Evolutionary conservation across 73 alveolate genomes (phyloP).

Genomic region (Symbiodinium natans): DNA sequence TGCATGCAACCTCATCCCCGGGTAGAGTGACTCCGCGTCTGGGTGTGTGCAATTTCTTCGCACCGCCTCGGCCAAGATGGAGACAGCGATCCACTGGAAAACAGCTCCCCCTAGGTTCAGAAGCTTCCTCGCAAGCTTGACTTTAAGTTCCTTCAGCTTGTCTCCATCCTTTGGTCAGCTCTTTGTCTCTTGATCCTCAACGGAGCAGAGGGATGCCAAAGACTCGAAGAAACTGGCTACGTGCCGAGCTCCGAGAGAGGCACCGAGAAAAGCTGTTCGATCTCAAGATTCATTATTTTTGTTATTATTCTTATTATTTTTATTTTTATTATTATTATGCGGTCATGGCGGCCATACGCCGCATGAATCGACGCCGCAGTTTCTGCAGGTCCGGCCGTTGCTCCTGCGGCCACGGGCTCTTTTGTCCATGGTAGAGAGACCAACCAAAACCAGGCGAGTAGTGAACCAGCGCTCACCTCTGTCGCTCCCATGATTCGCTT

Average conservation of each 20-base stretch:
- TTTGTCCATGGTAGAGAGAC: too few relatives aligned
- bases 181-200: conserved; percentile 4
- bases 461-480: background rate
- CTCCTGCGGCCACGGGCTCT: too few relatives aligned
- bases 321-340: too few relatives aligned
- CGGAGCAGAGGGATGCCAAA: conserved; percentile 23
- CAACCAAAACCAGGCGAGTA: too few relatives aligned
- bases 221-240: conserved; percentile 4
- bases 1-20: background rate
- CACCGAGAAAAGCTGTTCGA: too few relatives aligned
- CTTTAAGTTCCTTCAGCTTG: background rate
- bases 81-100: background rate
- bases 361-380: too few relatives aligned
- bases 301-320: too few relatives aligned
- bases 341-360: too few relatives aligned
- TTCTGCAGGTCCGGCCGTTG: too few relatives aligned
- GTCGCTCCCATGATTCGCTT: background rate
- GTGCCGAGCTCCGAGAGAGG: background rate
- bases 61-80: background rate
- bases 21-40: background rate
- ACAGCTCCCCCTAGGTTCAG: too few relatives aligned
- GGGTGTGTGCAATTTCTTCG: background rate
- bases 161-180: background rate
- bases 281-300: too few relatives aligned
- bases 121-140: background rate